Conservation (phyloP, 2,329 filamentous ascomycete genomes). For the Mycosphaerella sp. region DNA sequence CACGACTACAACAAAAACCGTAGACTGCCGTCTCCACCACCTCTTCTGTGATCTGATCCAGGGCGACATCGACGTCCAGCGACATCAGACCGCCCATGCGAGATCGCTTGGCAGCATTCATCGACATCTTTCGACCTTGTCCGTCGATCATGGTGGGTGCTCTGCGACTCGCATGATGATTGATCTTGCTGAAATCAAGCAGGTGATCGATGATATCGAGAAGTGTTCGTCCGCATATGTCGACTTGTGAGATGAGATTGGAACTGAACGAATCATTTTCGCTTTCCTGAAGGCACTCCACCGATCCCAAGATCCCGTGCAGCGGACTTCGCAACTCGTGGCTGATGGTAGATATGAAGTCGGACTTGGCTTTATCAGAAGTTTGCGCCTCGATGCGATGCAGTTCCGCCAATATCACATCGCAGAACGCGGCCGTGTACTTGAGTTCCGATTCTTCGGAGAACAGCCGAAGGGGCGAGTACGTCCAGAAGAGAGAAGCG, state of each 20-base stretch:
- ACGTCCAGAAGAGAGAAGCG: conserved; percentile 41
- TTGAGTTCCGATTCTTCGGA: conserved; percentile 38
- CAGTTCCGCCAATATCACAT: conserved; percentile 40
- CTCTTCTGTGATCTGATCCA: conserved; percentile 47
- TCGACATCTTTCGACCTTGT: conserved; percentile 9
- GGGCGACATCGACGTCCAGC: conserved; percentile 33
- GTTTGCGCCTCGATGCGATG: conserved; percentile 37
- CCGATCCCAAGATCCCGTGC: conserved; percentile 46
- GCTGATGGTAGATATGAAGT: conserved; percentile 48
- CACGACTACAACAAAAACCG: conserved; percentile 26
- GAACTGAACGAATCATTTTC: conserved; percentile 36
- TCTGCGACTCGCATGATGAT: conserved; percentile 29
- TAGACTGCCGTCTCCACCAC: conserved; percentile 50
- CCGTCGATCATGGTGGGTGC: conserved; percentile 6
- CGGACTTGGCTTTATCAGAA: conserved; percentile 46
- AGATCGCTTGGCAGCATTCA: conserved; percentile 11
- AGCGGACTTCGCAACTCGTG: conserved; percentile 48
- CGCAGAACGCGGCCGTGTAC: conserved; percentile 38
- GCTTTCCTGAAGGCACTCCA: conserved; percentile 47
- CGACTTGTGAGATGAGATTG: conserved; percentile 45
- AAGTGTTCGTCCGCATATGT: conserved; percentile 47
- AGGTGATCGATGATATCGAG: conserved; percentile 44
- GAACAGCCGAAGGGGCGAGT: conserved; percentile 41
- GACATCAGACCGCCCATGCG: conserved; percentile 23
- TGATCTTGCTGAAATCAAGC: conserved; percentile 44